These are phyloP conservation scores for Epichloe brachyelytri DNA, from an alignment of 2,329 filamentous ascomycete genomes.

Conservation along the genomic window DNA sequence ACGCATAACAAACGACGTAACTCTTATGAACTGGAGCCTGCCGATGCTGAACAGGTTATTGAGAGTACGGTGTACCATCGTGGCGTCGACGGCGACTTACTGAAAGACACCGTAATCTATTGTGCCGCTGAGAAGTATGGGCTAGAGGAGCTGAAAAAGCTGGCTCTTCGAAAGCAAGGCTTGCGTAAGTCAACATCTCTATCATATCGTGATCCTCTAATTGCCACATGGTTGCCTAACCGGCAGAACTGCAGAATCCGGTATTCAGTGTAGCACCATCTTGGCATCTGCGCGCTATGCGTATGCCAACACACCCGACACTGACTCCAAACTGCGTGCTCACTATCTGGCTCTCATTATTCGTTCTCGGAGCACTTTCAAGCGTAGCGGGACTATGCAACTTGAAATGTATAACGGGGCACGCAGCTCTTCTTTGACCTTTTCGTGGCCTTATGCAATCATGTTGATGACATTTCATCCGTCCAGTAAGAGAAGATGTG, in stretches of 20 bases:
- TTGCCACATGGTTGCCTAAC: background rate
- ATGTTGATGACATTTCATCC: slow-evolving; percentile 59
- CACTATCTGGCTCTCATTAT: slow-evolving; percentile 92
- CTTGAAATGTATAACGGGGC: slow-evolving; percentile 84
- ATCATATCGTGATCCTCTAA: background rate
- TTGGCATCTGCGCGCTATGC: slow-evolving; percentile 78
- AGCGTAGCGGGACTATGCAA: slow-evolving; percentile 90
- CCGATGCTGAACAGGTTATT: slow-evolving; percentile 30
- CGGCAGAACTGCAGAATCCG: slow-evolving; percentile 39
- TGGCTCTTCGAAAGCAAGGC: slow-evolving; percentile 79
- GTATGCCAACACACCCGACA: slow-evolving; percentile 79
- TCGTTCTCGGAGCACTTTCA: slow-evolving; percentile 75
- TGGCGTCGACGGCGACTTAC: slow-evolving; percentile 50
- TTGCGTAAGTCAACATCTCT: slow-evolving; percentile 43
- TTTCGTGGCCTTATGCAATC: slow-evolving; percentile 86
- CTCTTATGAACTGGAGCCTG: slow-evolving; percentile 69
- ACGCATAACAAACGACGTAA: slow-evolving; percentile 70
- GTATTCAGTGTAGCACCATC: slow-evolving; percentile 75
- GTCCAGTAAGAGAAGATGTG: slow-evolving; percentile 32
- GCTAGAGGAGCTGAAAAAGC: slow-evolving; percentile 70
- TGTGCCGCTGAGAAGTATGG: slow-evolving; percentile 78
- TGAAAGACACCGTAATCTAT: slow-evolving; percentile 86
- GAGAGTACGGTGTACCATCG: slow-evolving; percentile 60
- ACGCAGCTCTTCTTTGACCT: slow-evolving; percentile 81
- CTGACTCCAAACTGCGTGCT: slow-evolving; percentile 77